Base-by-base conservation (phyloP, 352 stramenopile species). In the Thalassiosira livingstoniorum region DNA sequence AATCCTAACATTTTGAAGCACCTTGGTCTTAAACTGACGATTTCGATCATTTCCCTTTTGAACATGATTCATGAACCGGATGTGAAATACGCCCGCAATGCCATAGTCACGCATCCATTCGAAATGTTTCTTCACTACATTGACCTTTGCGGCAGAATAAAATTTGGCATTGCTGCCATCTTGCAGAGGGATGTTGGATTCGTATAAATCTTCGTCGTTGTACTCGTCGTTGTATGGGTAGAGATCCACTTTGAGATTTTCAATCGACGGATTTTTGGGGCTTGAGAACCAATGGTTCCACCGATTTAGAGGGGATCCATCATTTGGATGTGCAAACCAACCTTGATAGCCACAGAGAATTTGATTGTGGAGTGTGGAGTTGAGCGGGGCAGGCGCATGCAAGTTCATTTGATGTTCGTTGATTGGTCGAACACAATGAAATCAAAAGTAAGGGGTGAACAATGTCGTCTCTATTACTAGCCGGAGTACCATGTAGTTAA, bases 311-410 rank as follows among this genome's bases (percentile, higher is more conserved):
- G 43, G 61, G 4, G 62, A 43, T n/a, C 80, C 70, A 18, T 90
- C 83, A 15, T 65, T 65, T 18, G 73, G 74, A 53, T 69, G 78
- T 18, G 39, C 13, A 73, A 83, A 90, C 83, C 83, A 90, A 54
- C 83, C 83, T 77, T 90, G 83, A 57, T 90, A 90, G 10, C 83
- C 80, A 53, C 74, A 80, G 34, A 90, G 63, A 29, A 90, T 83
- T 57, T 81, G 74, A 34, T 79, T 69, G 23, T 64, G 31, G 2
- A 87, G 68, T 13, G 71, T 83, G 47, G 63, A 72, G n/a, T n/a
- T n/a, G n/a, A n/a, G n/a, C n/a, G n/a, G n/a, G n/a, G n/a, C n/a
- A n/a, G n/a, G n/a, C n/a, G n/a, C n/a, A n/a, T n/a, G n/a, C n/a
- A n/a, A n/a, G n/a, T n/a, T n/a, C n/a, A n/a, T n/a, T n/a, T n/a